Evolutionary conservation across 2,329 filamentous ascomycete species (phyloP), one percentile per base, ranked within the genome.

Genomic region (Dendrostoma leiphaemia): DNA sequence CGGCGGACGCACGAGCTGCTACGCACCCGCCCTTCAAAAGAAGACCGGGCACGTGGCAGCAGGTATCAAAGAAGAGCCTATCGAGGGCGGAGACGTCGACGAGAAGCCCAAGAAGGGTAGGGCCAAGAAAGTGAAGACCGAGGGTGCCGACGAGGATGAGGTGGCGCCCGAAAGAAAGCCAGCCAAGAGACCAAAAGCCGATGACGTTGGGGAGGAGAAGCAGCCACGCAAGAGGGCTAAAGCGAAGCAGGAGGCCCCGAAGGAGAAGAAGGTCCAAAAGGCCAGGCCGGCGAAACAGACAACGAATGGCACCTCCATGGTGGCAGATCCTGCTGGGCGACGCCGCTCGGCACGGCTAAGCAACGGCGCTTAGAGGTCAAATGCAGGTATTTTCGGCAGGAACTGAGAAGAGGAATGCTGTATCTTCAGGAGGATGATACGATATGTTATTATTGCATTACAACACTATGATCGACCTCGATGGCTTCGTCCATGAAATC

Each of bases 1-100:
- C 0, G 93, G 93, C 0, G 92, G 93, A 2, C 79, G 94, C 43
- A 97, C 94, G 3, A 96, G 90, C 65, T 96, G 92, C 45, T 88
- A 93, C 49, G 91, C 95, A 0, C 91, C 91, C 0, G 84, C 79
- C 12, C 74, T 94, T 26, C 94, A 97, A 74, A 96, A 91, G 76
- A 96, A 96, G 76, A 81, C 70, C 0, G 79, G 78, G 0, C 66
- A 67, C 3, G 68, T 76, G 4, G 68, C 67, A 4, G 59, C 70
- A 1, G 71, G 71, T 1, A 70, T 74, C 28, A 80, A 81, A 59
- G 71, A 75, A 43, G 72, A 77, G 54, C 63, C 68, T 0, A 45
- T 69, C 3, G 68, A 71, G 37, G 67, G 68, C 5, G 66, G 65
- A 12, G 59, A 67, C 15, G 56, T 59, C 2, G 60, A 62, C 4